Evolutionary conservation across 139 green algal species (phyloP), one percentile per base, ranked within the genome.

Genomic region (Raphidocelis subcapitata): DNA sequence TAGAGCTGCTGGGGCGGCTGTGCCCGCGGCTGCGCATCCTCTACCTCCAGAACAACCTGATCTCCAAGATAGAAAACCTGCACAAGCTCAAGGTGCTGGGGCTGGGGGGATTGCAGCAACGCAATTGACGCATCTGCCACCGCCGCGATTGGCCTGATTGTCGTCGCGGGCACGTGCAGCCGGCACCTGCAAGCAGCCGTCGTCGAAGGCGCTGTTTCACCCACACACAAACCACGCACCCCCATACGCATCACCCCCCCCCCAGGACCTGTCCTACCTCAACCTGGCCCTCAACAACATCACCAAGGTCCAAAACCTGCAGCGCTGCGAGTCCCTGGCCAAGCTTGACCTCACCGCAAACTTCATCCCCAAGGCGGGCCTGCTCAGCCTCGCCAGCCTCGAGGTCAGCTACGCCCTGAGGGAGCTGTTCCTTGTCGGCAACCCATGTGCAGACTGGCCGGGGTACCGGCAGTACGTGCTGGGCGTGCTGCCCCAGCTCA

Each of bases 241-340:
- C 8, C 8, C 41, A n/a, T 76, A 20, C 23, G 2, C 16, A 29
- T 47, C 41, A 75, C 61, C 16, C 59, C n/a, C 26, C 55, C 28
- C 62, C 62, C 90, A 98, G 92, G 85, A 95, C 41, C 86, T 98
- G 64, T 73, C 95, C 77, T 94, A 97, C 67, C 66, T 97, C 8
- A 98, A 98, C 81, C 35, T 97, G 26, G 92, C 94, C 0, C 49
- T 98, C 5, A 98, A 97, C 82, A 97, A 97, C 74, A 86, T 98
- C 33, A 87, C 75, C 1, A 89, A 87, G 64, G 75, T 97, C 12
- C 82, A 97, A 75, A 94, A 95, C 77, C 79, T 98, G 73, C 85
- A 96, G 67, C 82, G 85, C 14, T 97, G 93, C 73, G 94, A 98
- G 79, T 93, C 86, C 0, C 83, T 98, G 3, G 64, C 77, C 10